Evolutionary conservation across 176 grass and related monocot species (phyloP).

Genomic region (Oryza brachyantha): DNA sequence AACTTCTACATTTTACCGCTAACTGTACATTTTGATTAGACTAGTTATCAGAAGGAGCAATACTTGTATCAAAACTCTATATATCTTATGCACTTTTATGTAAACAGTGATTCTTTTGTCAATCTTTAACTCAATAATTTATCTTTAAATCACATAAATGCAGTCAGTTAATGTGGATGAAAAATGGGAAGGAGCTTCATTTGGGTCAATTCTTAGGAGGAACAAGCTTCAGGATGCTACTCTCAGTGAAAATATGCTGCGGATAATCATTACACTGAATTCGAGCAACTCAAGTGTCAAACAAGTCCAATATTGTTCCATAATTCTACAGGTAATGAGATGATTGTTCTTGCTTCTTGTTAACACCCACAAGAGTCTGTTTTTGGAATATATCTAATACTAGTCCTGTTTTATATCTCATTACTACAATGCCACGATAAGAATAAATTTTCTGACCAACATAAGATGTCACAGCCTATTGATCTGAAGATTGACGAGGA

Average conservation of each 20-base stretch:
- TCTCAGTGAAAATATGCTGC: conserved; percentile 59
- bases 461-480: conserved; percentile 55
- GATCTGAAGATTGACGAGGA: conserved; percentile 84
- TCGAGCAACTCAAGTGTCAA: conserved; percentile 58
- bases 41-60: conserved; percentile 1
- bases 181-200: conserved; percentile 82
- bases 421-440: conserved; percentile 23
- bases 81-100: not conserved
- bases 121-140: not conserved
- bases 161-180: conserved; percentile 80
- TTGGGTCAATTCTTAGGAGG: conserved; percentile 69
- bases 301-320: conserved; percentile 77
- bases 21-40: conserved; percentile 13
- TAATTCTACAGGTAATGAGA: conserved; percentile 69
- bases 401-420: not conserved
- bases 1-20: conserved; percentile 11
- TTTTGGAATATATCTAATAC: not conserved
- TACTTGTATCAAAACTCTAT: not conserved
- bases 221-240: conserved; percentile 54
- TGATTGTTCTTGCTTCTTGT: not conserved
- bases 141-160: not conserved
- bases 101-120: not conserved
- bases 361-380: not conserved
- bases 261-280: conserved; percentile 55
- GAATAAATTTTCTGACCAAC: conserved; percentile 29